Percentiles rank a stretch among this genome's conserved stretches.
These are phyloP conservation scores for Penstemon newberryi DNA, from an alignment of 257 asterid genomes.

Conservation along the genomic window DNA sequence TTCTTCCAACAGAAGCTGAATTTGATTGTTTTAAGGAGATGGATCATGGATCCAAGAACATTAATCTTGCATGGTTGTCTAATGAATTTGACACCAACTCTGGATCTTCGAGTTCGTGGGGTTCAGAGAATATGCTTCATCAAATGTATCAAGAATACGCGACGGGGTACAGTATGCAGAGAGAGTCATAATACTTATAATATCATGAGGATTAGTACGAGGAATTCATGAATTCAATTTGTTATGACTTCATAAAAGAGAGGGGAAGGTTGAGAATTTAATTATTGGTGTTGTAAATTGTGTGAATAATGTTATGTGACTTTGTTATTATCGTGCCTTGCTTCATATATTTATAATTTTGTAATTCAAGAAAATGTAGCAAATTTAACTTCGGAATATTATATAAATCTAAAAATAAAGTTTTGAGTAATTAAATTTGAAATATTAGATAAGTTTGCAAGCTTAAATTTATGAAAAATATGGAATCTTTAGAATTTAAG, in stretches of 20 bases:
- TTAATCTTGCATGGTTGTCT: slow-evolving; percentile 57
- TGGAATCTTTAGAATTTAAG: no score
- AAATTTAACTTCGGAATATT: no score
- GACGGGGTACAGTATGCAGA: slow-evolving; percentile 47
- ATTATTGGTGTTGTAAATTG: slow-evolving; percentile 43
- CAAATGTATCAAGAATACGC: slow-evolving; percentile 53
- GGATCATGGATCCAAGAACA: slow-evolving; percentile 35
- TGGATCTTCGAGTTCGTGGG: slow-evolving; percentile 60
- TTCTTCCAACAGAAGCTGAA: slow-evolving; percentile 35
- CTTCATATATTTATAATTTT: no score
- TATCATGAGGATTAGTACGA: not conserved
- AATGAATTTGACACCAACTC: slow-evolving; percentile 62
- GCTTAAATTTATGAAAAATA: no score
- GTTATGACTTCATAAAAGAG: slow-evolving; percentile 32
- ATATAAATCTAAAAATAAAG: no score
- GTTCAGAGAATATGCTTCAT: slow-evolving; percentile 43
- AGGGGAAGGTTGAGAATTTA: not conserved
- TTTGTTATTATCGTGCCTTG: not conserved
- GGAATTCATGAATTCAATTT: slow-evolving; percentile 16
- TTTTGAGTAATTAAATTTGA: no score
- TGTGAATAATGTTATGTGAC: slow-evolving; percentile 35
- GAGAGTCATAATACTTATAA: not conserved
- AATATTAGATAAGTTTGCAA: no score
- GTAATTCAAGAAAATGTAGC: no score
- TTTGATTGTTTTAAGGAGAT: slow-evolving; percentile 51